Percentiles rank a stretch among this genome's conserved stretches.
phyloP scores from a whole-genome alignment of 2,329 filamentous ascomycete species.

The Pseudogymnoascus sp. region DNA sequence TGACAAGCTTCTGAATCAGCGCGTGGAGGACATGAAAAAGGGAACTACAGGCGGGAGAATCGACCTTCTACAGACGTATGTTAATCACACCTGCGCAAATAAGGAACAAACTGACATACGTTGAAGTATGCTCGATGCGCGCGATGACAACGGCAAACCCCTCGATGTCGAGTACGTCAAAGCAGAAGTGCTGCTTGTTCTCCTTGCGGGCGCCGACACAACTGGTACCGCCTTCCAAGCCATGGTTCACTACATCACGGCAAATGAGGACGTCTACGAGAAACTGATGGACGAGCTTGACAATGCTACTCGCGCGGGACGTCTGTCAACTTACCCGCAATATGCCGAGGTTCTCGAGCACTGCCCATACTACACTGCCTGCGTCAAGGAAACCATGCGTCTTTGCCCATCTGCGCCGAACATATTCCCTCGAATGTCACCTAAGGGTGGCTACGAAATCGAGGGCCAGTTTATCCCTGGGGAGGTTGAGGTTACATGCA shows the following conservation, averaged over 20 bases:
- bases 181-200: conserved; percentile 20
- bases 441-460: conserved; percentile 24
- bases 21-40: conserved; percentile 38
- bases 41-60: conserved; percentile 36
- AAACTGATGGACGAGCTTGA: conserved; percentile 41
- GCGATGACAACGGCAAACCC: conserved; percentile 24
- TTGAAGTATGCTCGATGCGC: conserved; percentile 29
- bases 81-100: conserved; percentile 8
- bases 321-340: conserved; percentile 30
- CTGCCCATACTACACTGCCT: conserved; percentile 41
- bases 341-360: conserved; percentile 35
- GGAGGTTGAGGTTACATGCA: conserved; percentile 36
- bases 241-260: conserved; percentile 36
- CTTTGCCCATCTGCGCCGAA: conserved; percentile 43
- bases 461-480: conserved; percentile 16
- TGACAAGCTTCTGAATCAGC: conserved; percentile 42
- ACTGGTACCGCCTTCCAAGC: conserved; percentile 43
- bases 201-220: conserved; percentile 44
- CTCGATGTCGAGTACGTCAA: conserved; percentile 16
- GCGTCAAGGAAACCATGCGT: conserved; percentile 42
- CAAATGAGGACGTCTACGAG: conserved; percentile 33
- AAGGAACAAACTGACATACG: conserved; percentile 4
- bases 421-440: conserved; percentile 39
- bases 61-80: conserved; percentile 45
- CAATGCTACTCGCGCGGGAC: conserved; percentile 27